phyloP scores from a whole-genome alignment of 73 alveolate genomes.

The Paramecium bursaria region DNA sequence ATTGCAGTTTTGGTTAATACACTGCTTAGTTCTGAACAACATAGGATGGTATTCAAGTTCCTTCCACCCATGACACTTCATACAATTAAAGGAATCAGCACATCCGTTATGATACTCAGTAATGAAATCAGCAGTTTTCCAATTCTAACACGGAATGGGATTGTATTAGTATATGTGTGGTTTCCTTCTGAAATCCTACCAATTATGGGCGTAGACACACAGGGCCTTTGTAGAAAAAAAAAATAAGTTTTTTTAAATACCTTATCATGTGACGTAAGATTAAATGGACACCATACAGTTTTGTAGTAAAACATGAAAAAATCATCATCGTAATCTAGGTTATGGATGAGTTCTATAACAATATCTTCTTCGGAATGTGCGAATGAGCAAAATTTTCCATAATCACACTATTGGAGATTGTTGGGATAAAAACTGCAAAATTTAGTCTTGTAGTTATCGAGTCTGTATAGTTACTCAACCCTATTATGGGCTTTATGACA shows the following conservation, averaged over 20 bases:
- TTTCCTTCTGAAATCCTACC: slow-evolving; percentile 96
- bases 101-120: slow-evolving; percentile 82
- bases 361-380: slow-evolving; percentile 89
- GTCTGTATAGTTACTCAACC: slow-evolving; percentile 89
- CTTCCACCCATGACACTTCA: slow-evolving; percentile 81
- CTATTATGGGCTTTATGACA: slow-evolving; percentile 86
- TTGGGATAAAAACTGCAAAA: slow-evolving; percentile 86
- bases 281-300: slow-evolving; percentile 97
- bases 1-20: slow-evolving; percentile 59
- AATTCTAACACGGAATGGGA: slow-evolving; percentile 77
- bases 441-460: slow-evolving; percentile 87
- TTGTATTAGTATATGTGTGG: slow-evolving; percentile 83
- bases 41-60: slow-evolving; percentile 76
- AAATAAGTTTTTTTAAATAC: background rate
- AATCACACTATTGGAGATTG: slow-evolving; percentile 81
- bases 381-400: slow-evolving; percentile 88
- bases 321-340: slow-evolving; percentile 79
- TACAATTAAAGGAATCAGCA: slow-evolving; percentile 69
- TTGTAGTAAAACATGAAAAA: slow-evolving; percentile 90
- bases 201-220: slow-evolving; percentile 97
- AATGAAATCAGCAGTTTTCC: slow-evolving; percentile 79
- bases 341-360: slow-evolving; percentile 84
- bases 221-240: slow-evolving; percentile 75
- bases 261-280: slow-evolving; percentile 88
- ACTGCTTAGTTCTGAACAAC: slow-evolving; percentile 70